A percentile compares a stretch with the other conserved stretches of the same genome.
Evolutionary conservation across 2,329 filamentous ascomycete species (phyloP).

Genomic region (Knufia petricola): DNA sequence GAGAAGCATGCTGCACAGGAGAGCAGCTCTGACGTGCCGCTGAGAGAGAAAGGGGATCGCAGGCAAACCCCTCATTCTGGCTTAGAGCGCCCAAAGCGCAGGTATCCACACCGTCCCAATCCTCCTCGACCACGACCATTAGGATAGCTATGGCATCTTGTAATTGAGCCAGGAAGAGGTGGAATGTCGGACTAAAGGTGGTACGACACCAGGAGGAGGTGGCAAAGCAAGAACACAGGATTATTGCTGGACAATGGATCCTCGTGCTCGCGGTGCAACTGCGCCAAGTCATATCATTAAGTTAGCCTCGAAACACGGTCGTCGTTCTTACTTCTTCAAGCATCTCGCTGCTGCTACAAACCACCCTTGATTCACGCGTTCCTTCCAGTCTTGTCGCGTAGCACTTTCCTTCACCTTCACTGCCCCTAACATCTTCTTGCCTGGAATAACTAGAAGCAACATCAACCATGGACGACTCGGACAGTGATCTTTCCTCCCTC

Average conservation of each 20-base stretch:
- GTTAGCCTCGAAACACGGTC: constrained; percentile 8
- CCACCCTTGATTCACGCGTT: constrained; percentile 12
- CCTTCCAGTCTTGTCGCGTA: constrained; percentile 26
- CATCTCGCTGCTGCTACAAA: neutral
- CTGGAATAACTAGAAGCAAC: neutral
- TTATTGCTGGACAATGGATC: constrained; percentile 5
- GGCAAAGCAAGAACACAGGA: neutral
- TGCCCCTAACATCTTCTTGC: neutral
- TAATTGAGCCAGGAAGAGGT: neutral
- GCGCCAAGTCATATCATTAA: constrained; percentile 9
- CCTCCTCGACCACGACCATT: neutral
- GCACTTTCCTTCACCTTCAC: neutral
- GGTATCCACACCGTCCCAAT: neutral
- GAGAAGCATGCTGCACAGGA: neutral
- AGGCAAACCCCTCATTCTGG: constrained; percentile 7
- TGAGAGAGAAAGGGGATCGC: neutral
- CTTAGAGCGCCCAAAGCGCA: neutral
- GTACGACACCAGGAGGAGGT: neutral
- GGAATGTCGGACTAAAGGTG: neutral
- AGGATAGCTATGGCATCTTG: neutral
- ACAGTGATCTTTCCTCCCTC: constrained; percentile 48
- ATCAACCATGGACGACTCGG: constrained; percentile 27
- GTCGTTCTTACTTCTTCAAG: constrained; percentile 4
- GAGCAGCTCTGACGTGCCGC: neutral
- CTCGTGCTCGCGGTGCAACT: neutral